Evolutionary conservation across 2,329 filamentous ascomycete species (phyloP).

Genomic region (Metarhizium robertsii): DNA sequence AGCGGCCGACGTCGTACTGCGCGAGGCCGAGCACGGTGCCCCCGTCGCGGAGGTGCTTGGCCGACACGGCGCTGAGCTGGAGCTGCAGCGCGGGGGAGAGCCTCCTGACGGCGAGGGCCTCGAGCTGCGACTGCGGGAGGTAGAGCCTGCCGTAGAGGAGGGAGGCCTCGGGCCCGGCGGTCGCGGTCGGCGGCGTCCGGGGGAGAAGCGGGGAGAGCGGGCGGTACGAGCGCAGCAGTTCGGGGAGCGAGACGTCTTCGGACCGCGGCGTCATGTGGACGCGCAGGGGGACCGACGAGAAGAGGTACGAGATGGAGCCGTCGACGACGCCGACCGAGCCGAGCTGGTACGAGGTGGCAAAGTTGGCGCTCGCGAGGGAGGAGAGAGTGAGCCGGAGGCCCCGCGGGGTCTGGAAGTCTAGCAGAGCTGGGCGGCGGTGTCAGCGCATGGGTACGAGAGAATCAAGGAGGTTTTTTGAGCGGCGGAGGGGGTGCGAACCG

Average conservation of each 20-base stretch:
- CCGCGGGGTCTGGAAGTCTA: conserved; percentile 80
- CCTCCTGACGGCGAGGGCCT: conserved; percentile 74
- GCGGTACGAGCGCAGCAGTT: conserved; percentile 74
- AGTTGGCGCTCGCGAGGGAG: conserved; percentile 84
- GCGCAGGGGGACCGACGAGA: conserved; percentile 72
- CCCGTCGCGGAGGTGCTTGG: conserved; percentile 60
- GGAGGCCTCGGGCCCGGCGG: conserved; percentile 32
- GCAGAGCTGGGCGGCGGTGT: conserved; percentile 48
- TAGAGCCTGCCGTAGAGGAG: conserved; percentile 72
- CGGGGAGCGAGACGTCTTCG: conserved; percentile 63
- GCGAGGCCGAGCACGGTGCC: conserved; percentile 65
- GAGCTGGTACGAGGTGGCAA: conserved; percentile 88
- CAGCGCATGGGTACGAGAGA: conserved; percentile 10
- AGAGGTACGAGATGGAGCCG: conserved; percentile 94
- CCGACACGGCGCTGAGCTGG: conserved; percentile 70
- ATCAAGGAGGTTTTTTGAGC: not conserved
- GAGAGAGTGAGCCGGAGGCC: conserved; percentile 82
- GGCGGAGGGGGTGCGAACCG: conserved; percentile 40
- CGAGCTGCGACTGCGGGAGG: conserved; percentile 74
- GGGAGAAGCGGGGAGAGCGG: conserved; percentile 55
- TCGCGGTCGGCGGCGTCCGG: conserved; percentile 6
- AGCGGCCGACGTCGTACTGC: conserved; percentile 79
- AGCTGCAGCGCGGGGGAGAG: conserved; percentile 70
- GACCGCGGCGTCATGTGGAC: conserved; percentile 59
- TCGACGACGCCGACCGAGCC: conserved; percentile 86